Evolutionary conservation across 192 early-diverging fungal genomes (phyloP), one percentile per base, ranked within the genome.

Genomic region (Backusella psychrophila): DNA sequence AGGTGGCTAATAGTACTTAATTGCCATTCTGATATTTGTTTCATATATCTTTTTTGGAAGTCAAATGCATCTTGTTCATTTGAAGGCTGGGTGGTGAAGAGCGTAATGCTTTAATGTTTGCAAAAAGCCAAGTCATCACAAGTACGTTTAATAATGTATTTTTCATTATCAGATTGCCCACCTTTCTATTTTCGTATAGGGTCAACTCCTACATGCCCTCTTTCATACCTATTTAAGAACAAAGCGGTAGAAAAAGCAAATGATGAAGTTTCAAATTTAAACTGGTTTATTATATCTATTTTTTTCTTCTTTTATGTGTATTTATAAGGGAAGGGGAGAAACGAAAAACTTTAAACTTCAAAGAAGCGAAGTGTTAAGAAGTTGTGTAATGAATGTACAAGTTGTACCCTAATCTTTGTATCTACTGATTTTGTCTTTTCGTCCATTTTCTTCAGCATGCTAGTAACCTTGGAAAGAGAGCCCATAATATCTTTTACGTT

Each of bases 401-500:
- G 35, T 17, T 68, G 66, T 35, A 33, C 35, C 29, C 35, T 33
- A 35, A 36, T 36, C 33, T 68, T 68, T 36, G 35, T 35, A 34
- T 68, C 66, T 21, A 68, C 29, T 35, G 66, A 35, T n/a, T 33
- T 33, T 36, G 39, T 71, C 11, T 26, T 46, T 4, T 63, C 46
- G 7, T 52, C 71, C 56, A 73, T 35, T 21, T 73, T 73, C 17
- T 73, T 73, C 17, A 71, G 14, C 7, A 44, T 71, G 5, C 39
- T 44, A 19, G 34, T 34, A 3, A 36, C 46, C 34, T 63, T 73
- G 2, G 15, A 29, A 33, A 73, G 36, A 6, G 14, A n/a, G 9
- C 56, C 72, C 6, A 63, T 52, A 63, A 73, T 73, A 7, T 73
- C 72, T 26, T 29, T 73, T 14, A 73, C 39, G 34, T 73, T 73